Evolutionary conservation across 108 stramenopile species (phyloP).

Genomic region (Parietichytrium sp.): DNA sequence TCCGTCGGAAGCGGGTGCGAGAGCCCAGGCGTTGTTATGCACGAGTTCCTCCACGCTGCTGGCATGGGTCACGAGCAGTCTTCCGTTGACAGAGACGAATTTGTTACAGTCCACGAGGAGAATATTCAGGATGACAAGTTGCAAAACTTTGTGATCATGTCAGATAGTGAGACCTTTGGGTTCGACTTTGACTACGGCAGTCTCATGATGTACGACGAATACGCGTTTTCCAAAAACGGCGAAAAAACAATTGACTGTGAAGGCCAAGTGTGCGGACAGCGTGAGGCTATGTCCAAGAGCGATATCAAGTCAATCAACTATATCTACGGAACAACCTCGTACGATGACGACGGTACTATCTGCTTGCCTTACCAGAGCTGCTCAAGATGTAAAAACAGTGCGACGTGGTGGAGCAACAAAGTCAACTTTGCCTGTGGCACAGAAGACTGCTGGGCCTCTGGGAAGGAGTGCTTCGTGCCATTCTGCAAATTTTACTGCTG

Average conservation of each 20-base stretch:
- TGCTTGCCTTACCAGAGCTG: no score
- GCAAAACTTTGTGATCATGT: not conserved
- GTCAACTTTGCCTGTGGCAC: no score
- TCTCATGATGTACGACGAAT: not conserved
- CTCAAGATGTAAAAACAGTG: no score
- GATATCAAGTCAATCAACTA: no score
- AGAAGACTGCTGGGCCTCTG: no score
- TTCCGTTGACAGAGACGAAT: not conserved
- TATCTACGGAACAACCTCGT: no score
- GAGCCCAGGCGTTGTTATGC: not conserved
- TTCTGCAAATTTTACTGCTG: no score
- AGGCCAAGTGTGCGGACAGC: no score
- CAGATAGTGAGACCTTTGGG: not conserved
- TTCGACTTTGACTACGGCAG: not conserved
- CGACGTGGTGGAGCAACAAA: no score
- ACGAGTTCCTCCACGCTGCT: not conserved
- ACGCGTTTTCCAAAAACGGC: not conserved
- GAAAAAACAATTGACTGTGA: not conserved
- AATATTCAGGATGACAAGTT: not conserved
- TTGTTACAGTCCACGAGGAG: not conserved
- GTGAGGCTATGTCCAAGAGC: no score
- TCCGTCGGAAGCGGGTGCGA: not conserved
- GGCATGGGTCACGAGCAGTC: not conserved
- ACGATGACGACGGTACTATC: no score
- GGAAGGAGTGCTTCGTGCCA: no score